Conservation (phyloP, 2,329 filamentous ascomycete species). For the Conoideocrella luteorostrata region DNA sequence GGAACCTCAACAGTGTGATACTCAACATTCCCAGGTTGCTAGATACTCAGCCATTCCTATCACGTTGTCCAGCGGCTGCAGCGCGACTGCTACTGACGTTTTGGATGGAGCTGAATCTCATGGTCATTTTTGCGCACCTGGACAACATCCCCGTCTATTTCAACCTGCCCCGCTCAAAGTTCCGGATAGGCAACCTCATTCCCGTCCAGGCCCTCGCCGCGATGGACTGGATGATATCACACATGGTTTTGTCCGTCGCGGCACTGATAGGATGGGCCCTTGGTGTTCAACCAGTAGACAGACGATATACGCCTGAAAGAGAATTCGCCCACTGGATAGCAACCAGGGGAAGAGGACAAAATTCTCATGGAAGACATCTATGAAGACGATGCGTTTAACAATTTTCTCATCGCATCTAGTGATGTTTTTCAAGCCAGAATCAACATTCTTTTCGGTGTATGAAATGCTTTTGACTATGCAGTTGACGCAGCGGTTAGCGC, state of each 20-base stretch:
- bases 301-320: constrained; percentile 9
- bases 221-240: constrained; percentile 10
- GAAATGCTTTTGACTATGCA: too few species aligned
- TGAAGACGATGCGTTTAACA: background rate
- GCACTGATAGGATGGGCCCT: constrained; percentile 9
- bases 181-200: constrained; percentile 3
- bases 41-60: background rate
- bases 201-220: constrained; percentile 1
- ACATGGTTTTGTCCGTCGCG: constrained; percentile 9
- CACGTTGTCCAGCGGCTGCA: constrained; percentile 8
- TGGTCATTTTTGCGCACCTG: constrained; percentile 20
- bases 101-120: constrained; percentile 24
- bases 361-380: background rate
- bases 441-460: too few species aligned
- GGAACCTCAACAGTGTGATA: constrained; percentile 40
- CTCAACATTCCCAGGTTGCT: constrained; percentile 18
- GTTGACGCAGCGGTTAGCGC: too few species aligned
- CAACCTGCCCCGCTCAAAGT: constrained; percentile 6
- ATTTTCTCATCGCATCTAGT: too few species aligned
- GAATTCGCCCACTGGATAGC: constrained; percentile 6
- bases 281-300: constrained; percentile 8
- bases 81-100: constrained; percentile 15
- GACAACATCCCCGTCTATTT: constrained; percentile 25
- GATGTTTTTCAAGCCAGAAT: too few species aligned
- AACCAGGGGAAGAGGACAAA: background rate